Evolutionary conservation across 768 basidiomycete genomes (phyloP).

Genomic region (Paxillus ammoniavirescens): DNA sequence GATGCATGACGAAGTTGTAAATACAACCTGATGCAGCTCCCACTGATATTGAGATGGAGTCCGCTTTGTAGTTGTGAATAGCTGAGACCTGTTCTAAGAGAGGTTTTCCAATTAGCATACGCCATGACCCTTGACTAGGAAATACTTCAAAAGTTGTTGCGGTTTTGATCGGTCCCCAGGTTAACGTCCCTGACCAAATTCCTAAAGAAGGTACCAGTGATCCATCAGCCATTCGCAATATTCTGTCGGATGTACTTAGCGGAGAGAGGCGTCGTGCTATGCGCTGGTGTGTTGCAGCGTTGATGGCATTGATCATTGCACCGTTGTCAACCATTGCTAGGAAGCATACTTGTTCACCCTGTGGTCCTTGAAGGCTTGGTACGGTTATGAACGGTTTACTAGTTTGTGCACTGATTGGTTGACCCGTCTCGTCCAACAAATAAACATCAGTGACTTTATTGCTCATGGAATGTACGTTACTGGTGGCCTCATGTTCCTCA

Average conservation of each 20-base stretch:
- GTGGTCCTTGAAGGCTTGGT: too few species aligned
- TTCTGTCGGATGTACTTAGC: neutral
- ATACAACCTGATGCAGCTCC: too few species aligned
- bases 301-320: too few species aligned
- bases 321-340: too few species aligned
- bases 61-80: slow-evolving; percentile 12
- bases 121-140: slow-evolving; percentile 16
- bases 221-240: neutral
- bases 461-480: too few species aligned
- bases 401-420: too few species aligned
- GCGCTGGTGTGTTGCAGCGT: too few species aligned
- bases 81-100: slow-evolving; percentile 9
- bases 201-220: neutral
- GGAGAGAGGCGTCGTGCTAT: too few species aligned
- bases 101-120: slow-evolving; percentile 15
- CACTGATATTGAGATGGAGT: neutral
- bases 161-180: slow-evolving; percentile 2
- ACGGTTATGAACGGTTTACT: too few species aligned
- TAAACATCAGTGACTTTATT: neutral
- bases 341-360: too few species aligned
- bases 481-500: too few species aligned
- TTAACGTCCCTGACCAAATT: slow-evolving; percentile 2
- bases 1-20: too few species aligned
- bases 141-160: slow-evolving; percentile 21
- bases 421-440: neutral